phyloP scores from a whole-genome alignment of 2,329 filamentous ascomycete genomes.

The Calonectria montana region DNA sequence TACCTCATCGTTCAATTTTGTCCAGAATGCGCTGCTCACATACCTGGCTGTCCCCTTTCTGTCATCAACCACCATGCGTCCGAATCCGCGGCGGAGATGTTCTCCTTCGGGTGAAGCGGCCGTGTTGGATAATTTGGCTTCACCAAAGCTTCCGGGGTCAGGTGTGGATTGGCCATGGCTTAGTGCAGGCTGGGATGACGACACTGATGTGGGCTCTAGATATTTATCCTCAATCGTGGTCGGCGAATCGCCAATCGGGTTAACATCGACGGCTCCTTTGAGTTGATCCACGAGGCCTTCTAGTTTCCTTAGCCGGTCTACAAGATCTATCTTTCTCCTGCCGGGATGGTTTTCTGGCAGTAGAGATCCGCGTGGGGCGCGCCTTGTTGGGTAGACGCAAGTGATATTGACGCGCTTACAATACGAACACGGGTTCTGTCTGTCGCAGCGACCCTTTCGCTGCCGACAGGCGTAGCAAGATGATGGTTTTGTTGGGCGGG shows the following conservation, averaged over 20 bases:
- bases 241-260: neutral
- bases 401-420: neutral
- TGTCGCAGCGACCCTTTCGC: neutral
- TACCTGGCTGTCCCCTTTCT: neutral
- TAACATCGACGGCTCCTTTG: neutral
- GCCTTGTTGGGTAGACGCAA: neutral
- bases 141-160: neutral
- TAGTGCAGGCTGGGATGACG: neutral
- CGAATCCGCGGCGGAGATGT: neutral
- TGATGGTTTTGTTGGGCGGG: neutral
- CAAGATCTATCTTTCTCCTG: neutral
- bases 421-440: neutral
- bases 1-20: neutral
- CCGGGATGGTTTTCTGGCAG: neutral
- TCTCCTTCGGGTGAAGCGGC: neutral
- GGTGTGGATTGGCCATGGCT: neutral
- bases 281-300: neutral
- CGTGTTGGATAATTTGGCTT: neutral
- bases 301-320: neutral
- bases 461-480: neutral
- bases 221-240: neutral
- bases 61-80: neutral
- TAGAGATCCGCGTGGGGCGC: neutral
- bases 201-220: neutral
- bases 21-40: neutral